Conservation (phyloP, 106 monocot genomes). For the Dioscorea dumetorum region DNA sequence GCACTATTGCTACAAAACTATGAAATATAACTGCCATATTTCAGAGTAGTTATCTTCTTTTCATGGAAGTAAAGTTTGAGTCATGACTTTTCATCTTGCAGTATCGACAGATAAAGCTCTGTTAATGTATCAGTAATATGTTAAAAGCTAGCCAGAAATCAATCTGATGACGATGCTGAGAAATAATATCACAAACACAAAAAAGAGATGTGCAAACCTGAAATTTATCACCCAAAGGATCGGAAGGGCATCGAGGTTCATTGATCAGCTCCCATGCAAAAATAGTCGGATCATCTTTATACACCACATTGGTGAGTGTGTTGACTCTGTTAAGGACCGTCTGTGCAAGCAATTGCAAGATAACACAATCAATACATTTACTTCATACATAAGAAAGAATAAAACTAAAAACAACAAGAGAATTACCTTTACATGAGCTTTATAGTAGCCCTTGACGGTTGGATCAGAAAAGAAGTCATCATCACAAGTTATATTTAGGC, state of each 20-base stretch:
- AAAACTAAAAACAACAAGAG: neutral
- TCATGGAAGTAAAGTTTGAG: no score
- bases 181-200: no score
- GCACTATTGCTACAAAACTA: no score
- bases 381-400: neutral
- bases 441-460: slow-evolving; percentile 69
- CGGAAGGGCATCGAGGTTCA: slow-evolving; percentile 73
- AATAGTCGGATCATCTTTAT: slow-evolving; percentile 88
- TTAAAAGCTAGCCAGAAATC: no score
- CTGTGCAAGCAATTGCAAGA: slow-evolving; percentile 15
- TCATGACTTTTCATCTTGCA: no score
- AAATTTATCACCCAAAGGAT: slow-evolving; percentile 76
- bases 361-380: neutral
- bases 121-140: no score
- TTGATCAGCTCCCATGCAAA: slow-evolving; percentile 96
- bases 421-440: slow-evolving; percentile 61
- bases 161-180: no score
- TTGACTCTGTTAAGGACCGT: slow-evolving; percentile 64
- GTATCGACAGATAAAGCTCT: no score
- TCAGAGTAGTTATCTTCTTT: no score
- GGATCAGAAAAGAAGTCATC: slow-evolving; percentile 77
- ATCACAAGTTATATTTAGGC: slow-evolving; percentile 54
- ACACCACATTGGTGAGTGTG: slow-evolving; percentile 52
- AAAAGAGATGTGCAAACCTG: slow-evolving; percentile 27
- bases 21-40: no score